Evolutionary conservation across 1,284 basidiomycete species (phyloP).

Genomic region (Ceratobasidium sp.): DNA sequence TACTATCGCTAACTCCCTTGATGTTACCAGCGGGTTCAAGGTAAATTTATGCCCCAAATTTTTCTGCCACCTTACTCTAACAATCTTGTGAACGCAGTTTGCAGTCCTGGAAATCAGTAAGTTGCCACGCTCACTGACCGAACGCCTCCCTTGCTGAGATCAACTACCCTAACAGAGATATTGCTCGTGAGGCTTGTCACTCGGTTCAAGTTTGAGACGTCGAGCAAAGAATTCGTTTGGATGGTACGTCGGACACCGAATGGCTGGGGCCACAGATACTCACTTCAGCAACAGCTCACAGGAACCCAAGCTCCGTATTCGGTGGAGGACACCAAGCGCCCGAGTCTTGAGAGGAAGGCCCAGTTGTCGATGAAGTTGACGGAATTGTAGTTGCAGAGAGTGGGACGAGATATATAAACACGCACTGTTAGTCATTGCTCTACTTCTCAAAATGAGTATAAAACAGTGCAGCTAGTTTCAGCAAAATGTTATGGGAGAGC

Average conservation of each 20-base stretch:
- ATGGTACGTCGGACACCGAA: background rate
- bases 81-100: background rate
- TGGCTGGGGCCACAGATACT: background rate
- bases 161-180: conserved; percentile 6
- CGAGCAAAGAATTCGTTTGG: background rate
- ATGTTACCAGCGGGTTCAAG: conserved; percentile 3
- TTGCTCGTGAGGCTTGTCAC: background rate
- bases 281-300: background rate
- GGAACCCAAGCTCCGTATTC: conserved; percentile 6
- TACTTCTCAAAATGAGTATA: too few species aligned
- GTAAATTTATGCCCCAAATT: background rate
- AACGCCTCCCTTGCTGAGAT: background rate
- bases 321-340: background rate
- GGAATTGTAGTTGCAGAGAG: background rate
- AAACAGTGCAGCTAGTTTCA: too few species aligned
- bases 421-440: too few species aligned
- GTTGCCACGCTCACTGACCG: background rate
- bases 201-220: conserved; percentile 4
- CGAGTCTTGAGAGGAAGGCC: background rate
- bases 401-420: too few species aligned
- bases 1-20: background rate
- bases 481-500: too few species aligned
- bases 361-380: conserved; percentile 11
- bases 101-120: conserved; percentile 15
- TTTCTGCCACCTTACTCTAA: background rate